Evolutionary conservation across 1,284 basidiomycete species (phyloP), one percentile per base, ranked within the genome.

Genomic region (Schizopora paradoxa): DNA sequence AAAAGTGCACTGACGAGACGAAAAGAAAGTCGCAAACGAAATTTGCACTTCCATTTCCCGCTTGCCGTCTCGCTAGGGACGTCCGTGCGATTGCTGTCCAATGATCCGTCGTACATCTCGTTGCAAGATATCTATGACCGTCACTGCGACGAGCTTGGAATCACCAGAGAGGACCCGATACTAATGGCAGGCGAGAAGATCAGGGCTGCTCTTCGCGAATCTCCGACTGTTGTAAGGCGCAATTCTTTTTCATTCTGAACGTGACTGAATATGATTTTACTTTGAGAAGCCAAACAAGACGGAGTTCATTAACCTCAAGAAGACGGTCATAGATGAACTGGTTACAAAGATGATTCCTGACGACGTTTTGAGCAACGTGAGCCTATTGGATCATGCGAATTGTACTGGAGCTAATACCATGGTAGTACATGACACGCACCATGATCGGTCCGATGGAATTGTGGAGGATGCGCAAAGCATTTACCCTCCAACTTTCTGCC

Each of bases 391-490:
- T n/a, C 3, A 29, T 22, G 19, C 29, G 46, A n/a, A 19, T 51
- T 19, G 43, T 39, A 27, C 32, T 47, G 4, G 2, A 6, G 1
- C 36, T 54, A 23, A 49, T 45, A 22, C 16, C 37, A 22, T 54
- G 44, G 10, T 59, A 96, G 88, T 99, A 92, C 63, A 90, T 99
- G 83, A 75, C 83, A 35, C 79, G 79, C 40, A 86, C 86, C 19
- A 96, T 97, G 90, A 70, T 76, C 22, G 78, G 77, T 4, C 83
- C 95, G 1, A 80, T 81, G 49, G 92, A 96, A 56, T 74, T 99
- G 4, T 99, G 95, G 94, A 78, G 91, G 51, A 91, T 98, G 81
- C 82, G 96, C 53, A 99, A 97, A 70, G 92, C 97, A 64, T 97
- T 99, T 65, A 86, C 94, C 7, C 67, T 88, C 34, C 94, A 99